Base-by-base conservation (phyloP, 176 grass and related monocot genomes). In the Oryza officinalis region DNA sequence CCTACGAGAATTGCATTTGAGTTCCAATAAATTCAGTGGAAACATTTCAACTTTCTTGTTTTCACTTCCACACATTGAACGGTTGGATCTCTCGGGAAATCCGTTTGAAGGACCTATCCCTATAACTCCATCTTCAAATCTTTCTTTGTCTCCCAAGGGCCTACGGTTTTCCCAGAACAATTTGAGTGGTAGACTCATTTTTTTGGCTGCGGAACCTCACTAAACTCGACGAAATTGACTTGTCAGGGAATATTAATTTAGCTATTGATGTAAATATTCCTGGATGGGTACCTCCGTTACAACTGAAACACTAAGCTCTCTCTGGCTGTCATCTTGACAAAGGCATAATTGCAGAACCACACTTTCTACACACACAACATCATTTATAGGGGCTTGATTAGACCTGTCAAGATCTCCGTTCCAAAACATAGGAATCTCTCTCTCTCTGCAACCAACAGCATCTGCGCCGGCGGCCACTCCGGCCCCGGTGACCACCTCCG, bases 341-440 rank as follows among this genome's bases (percentile, higher is more conserved):
- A 5, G 65, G 12, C 47, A n/a, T 57, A 0, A 64, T 89, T 63
- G 18, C 15, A 4, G 78, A 77, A 31, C 80, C 63, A 50, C 2
- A 59, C 27, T 92, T 92, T 25, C 49, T 92, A 17, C 9, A 2
- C 23, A 79, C 72, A n/a, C 86, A 88, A 1, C 0, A 10, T 61
- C 8, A 74, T 33, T 10, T 92, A 26, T 5, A 75, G 25, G 1
- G 44, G 37, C 37, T 38, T 38, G 37, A n/a, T n/a, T n/a, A n/a
- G n/a, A 38, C 37, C 8, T 38, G 37, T 38, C 37, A 38, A 30
- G n/a, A n/a, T n/a, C n/a, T n/a, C n/a, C n/a, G n/a, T n/a, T n/a
- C n/a, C n/a, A n/a, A n/a, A n/a, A n/a, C n/a, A n/a, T n/a, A n/a
- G n/a, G n/a, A n/a, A n/a, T n/a, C n/a, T n/a, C n/a, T n/a, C n/a